Base-by-base conservation (phyloP, 139 green algal genomes). In the Chlamydomonas schloesseri region DNA sequence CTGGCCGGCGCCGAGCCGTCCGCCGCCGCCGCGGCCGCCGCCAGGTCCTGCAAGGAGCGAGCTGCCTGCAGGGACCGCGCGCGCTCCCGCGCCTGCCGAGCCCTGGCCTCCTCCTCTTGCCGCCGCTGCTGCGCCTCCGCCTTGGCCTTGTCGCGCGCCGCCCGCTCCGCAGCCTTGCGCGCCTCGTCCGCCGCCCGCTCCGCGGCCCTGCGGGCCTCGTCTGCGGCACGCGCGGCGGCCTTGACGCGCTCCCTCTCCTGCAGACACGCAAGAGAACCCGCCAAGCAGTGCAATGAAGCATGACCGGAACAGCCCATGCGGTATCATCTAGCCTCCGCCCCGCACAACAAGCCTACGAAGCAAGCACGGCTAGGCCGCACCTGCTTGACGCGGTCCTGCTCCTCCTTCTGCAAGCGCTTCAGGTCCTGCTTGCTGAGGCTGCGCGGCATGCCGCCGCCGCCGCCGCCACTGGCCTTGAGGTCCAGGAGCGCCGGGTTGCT, bases 191-290 rank as follows among this genome's bases (percentile, higher is more conserved):
- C 60, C 5, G 78, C 78, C 46, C 62, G 78, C 62, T 74, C 62
- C 64, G 71, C 64, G 46, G 64, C 64, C 78, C 17, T 31, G 18
- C 78, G 37, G 3, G 77, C 77, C 17, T 46, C 29, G 10, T 71
- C 64, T 2, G 64, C 64, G 64, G 64, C 64, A 17, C 64, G 64
- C 4, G 78, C 78, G 3, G 64, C 78, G 5, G 64, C 64, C 64
- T 75, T 74, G 11, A 62, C 64, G 5, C 78, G 78, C 78, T 84
- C 64, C 42, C 67, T 46, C 78, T 84, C 78, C 78, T 84, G 78
- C 62, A 26, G 10, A 50, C 4, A 4, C 31, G 37, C n/a, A n/a
- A n/a, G n/a, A n/a, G n/a, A n/a, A n/a, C n/a, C n/a, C n/a, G n/a
- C n/a, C n/a, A n/a, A n/a, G n/a, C n/a, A n/a, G n/a, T n/a, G n/a